A percentile compares a stretch with the other conserved stretches of the same genome.
phyloP scores from a whole-genome alignment of 306 rosid species.

The Acacia acuminata region DNA sequence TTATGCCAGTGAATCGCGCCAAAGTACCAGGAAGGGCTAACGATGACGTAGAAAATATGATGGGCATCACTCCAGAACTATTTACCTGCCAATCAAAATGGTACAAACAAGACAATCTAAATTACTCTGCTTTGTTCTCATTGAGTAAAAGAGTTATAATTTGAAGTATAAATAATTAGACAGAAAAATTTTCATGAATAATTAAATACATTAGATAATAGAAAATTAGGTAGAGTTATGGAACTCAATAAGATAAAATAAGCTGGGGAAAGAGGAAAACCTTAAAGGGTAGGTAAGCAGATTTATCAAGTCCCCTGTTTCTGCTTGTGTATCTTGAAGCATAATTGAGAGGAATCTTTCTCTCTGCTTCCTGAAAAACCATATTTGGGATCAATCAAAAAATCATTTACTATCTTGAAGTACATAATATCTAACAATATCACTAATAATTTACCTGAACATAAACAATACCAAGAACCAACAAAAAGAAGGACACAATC shows the following conservation, averaged over 20 bases:
- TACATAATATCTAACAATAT: conserved; percentile 22
- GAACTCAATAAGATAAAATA: conserved; percentile 25
- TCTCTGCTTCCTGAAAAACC: conserved; percentile 94
- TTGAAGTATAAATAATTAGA: not conserved
- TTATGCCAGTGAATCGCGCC: conserved; percentile 90
- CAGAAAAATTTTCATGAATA: conserved; percentile 3
- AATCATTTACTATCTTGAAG: conserved; percentile 26
- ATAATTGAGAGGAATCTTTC: conserved; percentile 93
- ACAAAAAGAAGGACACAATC: conserved; percentile 63
- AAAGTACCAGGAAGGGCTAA: conserved; percentile 95
- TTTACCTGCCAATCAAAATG: conserved; percentile 65
- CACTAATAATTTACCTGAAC: conserved; percentile 75
- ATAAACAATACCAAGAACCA: conserved; percentile 94
- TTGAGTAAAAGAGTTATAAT: conserved; percentile 24
- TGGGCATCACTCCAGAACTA: conserved; percentile 98
- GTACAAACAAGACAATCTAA: not conserved
- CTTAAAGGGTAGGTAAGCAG: conserved; percentile 96
- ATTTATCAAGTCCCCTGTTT: conserved; percentile 79
- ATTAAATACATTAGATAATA: not conserved
- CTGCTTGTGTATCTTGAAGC: conserved; percentile 83
- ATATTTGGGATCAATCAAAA: conserved; percentile 42
- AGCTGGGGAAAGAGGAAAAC: conserved; percentile 39
- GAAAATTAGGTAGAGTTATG: not conserved
- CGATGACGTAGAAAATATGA: conserved; percentile 92
- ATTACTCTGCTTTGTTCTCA: not conserved